These are phyloP conservation scores for Umbelopsis ramanniana DNA, from an alignment of 192 early-diverging fungal genomes.

Conservation along the genomic window DNA sequence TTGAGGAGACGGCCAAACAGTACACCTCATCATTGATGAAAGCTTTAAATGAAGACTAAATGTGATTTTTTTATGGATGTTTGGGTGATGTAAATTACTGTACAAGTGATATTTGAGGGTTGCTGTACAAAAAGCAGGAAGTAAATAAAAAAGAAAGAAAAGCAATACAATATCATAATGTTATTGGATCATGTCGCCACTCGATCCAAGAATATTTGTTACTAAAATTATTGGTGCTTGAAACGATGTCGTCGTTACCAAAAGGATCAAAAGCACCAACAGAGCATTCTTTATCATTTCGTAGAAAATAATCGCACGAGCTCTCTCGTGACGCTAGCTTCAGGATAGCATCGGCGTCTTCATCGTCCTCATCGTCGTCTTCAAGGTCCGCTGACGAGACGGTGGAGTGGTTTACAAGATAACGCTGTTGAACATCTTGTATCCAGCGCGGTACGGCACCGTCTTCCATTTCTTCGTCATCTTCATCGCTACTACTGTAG, in stretches of 20 bases:
- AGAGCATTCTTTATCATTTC: slow-evolving; percentile 4
- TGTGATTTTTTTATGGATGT: not conserved
- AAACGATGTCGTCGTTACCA: slow-evolving; percentile 1
- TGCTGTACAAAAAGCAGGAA: slow-evolving; percentile 1
- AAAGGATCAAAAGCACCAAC: slow-evolving; percentile 16
- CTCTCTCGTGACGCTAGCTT: slow-evolving; percentile 11
- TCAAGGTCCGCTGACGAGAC: not conserved
- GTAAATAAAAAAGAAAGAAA: not conserved
- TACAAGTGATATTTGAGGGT: not conserved
- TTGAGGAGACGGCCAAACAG: too few relatives aligned
- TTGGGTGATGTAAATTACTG: not conserved
- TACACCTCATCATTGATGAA: too few relatives aligned
- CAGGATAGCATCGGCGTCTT: not conserved
- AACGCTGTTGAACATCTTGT: not conserved
- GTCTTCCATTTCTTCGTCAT: slow-evolving; percentile 20
- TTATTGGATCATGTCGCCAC: slow-evolving; percentile 14
- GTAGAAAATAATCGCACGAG: slow-evolving; percentile 19
- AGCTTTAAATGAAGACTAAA: not conserved
- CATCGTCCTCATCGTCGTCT: slow-evolving; percentile 14
- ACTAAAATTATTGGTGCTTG: not conserved
- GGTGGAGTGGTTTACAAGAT: not conserved
- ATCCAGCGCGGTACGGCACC: slow-evolving; percentile 5
- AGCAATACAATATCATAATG: not conserved
- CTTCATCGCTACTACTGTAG: slow-evolving; percentile 21
- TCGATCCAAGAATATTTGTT: slow-evolving; percentile 22